Conservation (phyloP, 768 basidiomycete species). For the Serpula lacrymans region DNA sequence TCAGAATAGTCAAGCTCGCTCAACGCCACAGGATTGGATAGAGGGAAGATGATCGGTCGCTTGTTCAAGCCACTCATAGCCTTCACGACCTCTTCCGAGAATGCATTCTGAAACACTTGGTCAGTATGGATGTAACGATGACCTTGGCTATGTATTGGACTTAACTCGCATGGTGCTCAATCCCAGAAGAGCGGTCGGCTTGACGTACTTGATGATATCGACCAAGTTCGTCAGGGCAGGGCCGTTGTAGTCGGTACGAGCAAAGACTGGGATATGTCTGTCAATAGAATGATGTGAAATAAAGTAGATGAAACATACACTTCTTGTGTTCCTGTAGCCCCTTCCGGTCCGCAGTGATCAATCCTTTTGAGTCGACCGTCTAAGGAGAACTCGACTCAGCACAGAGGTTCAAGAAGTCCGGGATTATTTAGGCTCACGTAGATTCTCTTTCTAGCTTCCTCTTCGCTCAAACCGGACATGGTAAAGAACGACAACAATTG, state of each 20-base stretch:
- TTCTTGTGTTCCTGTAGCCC: constrained; percentile 73
- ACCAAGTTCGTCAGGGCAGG: constrained; percentile 55
- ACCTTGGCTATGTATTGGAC: no score
- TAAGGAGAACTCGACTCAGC: constrained; percentile 21
- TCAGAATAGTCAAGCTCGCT: constrained; percentile 60
- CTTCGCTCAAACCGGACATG: constrained; percentile 53
- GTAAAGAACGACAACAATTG: constrained; percentile 48
- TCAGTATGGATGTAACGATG: no score
- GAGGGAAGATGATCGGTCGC: constrained; percentile 79
- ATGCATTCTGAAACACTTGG: constrained; percentile 40
- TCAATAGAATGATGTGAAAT: not conserved
- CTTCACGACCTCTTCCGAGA: constrained; percentile 59
- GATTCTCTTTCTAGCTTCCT: constrained; percentile 64
- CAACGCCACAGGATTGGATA: constrained; percentile 68
- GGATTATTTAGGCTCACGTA: constrained; percentile 43
- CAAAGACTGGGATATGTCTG: constrained; percentile 47
- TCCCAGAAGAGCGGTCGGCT: constrained; percentile 76
- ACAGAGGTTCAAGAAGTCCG: constrained; percentile 1
- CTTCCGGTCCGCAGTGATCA: constrained; percentile 67
- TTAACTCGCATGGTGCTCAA: constrained; percentile 56
- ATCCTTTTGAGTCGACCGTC: constrained; percentile 77
- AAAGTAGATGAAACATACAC: constrained; percentile 35
- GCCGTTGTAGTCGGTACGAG: constrained; percentile 66
- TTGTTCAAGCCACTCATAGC: constrained; percentile 62
- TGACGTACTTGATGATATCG: constrained; percentile 68